Evolutionary conservation across 192 early-diverging fungal species (phyloP).

Genomic region (Entomortierella parvispora): DNA sequence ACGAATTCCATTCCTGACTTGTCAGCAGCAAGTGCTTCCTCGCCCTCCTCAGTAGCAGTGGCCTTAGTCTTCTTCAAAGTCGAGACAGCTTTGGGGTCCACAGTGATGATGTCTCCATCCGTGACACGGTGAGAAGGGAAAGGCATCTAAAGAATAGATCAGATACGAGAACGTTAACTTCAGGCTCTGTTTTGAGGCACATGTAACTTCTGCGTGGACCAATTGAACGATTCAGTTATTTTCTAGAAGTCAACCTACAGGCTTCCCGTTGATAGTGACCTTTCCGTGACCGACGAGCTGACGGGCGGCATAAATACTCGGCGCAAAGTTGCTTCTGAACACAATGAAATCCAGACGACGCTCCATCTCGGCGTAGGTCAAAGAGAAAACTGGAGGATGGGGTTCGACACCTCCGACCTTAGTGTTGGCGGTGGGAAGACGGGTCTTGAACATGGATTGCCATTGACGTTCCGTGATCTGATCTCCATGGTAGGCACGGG

Average conservation of each 20-base stretch:
- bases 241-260: constrained; percentile 56
- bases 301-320: constrained; percentile 87
- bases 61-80: constrained; percentile 62
- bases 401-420: constrained; percentile 53
- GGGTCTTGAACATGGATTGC: constrained; percentile 74
- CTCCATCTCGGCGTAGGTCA: constrained; percentile 91
- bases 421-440: constrained; percentile 75
- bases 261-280: constrained; percentile 91
- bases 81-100: constrained; percentile 78
- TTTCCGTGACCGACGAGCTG: constrained; percentile 85
- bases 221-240: not conserved
- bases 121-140: constrained; percentile 81
- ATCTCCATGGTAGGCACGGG: constrained; percentile 93
- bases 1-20: constrained; percentile 62
- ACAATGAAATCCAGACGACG: constrained; percentile 92
- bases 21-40: not conserved
- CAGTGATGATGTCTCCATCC: constrained; percentile 89
- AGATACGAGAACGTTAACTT: too few species aligned
- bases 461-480: constrained; percentile 90
- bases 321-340: constrained; percentile 92
- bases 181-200: too few species aligned
- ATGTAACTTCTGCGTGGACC: too few species aligned
- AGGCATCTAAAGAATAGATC: constrained; percentile 59
- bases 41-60: constrained; percentile 17
- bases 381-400: constrained; percentile 76